These are phyloP conservation scores for Blastobotrys malaysiensis DNA, from an alignment of 1,139 yeast species.

Conservation along the genomic window DNA sequence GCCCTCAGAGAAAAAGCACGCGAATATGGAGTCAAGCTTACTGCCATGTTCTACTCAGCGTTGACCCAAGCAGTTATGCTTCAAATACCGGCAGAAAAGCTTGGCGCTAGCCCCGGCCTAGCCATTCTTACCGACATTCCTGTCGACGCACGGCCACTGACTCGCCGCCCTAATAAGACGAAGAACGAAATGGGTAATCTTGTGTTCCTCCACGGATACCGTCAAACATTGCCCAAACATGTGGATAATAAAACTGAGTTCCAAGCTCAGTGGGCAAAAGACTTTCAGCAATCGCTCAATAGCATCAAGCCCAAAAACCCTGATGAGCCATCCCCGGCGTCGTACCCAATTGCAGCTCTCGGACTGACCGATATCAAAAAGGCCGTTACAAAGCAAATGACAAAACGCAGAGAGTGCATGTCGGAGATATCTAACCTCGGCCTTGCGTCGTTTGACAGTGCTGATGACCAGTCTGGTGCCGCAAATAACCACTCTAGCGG, in stretches of 20 bases:
- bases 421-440: slow-evolving; percentile 16
- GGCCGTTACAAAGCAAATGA: neutral
- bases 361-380: slow-evolving; percentile 3
- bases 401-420: neutral
- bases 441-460: neutral
- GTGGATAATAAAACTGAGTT: neutral
- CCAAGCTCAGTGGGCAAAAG: slow-evolving; percentile 13
- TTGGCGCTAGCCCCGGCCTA: slow-evolving; percentile 4
- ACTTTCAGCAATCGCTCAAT: slow-evolving; percentile 7
- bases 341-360: slow-evolving; percentile 2
- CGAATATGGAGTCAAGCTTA: slow-evolving; percentile 13
- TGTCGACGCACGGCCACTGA: slow-evolving; percentile 11
- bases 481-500: too few species aligned
- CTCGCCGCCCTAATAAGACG: slow-evolving; percentile 1
- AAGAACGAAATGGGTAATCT: slow-evolving; percentile 10
- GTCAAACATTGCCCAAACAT: neutral
- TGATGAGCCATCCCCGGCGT: neutral
- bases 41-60: slow-evolving; percentile 14
- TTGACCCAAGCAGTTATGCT: slow-evolving; percentile 13
- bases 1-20: slow-evolving; percentile 7
- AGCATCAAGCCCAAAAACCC: slow-evolving; percentile 1
- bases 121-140: slow-evolving; percentile 7
- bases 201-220: neutral
- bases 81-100: neutral
- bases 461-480: neutral